A percentile compares a stretch with the other conserved stretches of the same genome.
Conservation (phyloP, 305 asterid genomes). For the Solanum hybrid region DNA sequence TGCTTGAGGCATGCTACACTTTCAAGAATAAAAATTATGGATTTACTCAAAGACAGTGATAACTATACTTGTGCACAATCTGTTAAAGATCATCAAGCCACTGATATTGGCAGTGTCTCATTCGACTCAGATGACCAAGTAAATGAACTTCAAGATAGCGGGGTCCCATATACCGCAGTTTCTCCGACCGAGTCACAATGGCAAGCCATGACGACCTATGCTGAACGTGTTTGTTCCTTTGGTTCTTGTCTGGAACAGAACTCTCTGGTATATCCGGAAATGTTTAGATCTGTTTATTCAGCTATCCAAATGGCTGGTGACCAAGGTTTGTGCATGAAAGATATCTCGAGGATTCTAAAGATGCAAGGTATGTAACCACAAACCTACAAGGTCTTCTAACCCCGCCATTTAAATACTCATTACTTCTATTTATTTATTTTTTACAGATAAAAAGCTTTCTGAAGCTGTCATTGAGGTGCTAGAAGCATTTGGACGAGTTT, state of each 20-base stretch:
- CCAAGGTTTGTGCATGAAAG: conserved; percentile 82
- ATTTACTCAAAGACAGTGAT: conserved; percentile 35
- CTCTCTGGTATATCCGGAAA: conserved; percentile 33
- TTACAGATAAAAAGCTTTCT: conserved; percentile 46
- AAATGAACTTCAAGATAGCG: conserved; percentile 30
- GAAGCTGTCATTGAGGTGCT: conserved; percentile 71
- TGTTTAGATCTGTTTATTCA: conserved; percentile 57
- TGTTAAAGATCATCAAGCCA: conserved; percentile 24
- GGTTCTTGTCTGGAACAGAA: conserved; percentile 29
- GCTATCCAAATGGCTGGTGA: conserved; percentile 90
- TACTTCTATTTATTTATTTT: not conserved
- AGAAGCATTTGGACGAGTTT: conserved; percentile 68
- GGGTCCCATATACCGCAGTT: conserved; percentile 19
- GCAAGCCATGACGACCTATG: conserved; percentile 73
- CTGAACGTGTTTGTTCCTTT: conserved; percentile 38
- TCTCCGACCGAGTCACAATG: conserved; percentile 48
- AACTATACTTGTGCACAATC: conserved; percentile 7
- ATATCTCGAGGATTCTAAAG: conserved; percentile 42
- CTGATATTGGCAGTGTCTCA: conserved; percentile 14
- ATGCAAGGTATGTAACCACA: conserved; percentile 38
- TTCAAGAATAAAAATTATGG: conserved; percentile 44
- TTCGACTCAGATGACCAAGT: conserved; percentile 23
- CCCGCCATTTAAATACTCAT: conserved; percentile 13
- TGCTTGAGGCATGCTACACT: conserved; percentile 46
- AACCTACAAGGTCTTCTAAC: conserved; percentile 5